Evolutionary conservation across 192 early-diverging fungal species (phyloP).

Genomic region (Gryganskiella cystojenkinii): DNA sequence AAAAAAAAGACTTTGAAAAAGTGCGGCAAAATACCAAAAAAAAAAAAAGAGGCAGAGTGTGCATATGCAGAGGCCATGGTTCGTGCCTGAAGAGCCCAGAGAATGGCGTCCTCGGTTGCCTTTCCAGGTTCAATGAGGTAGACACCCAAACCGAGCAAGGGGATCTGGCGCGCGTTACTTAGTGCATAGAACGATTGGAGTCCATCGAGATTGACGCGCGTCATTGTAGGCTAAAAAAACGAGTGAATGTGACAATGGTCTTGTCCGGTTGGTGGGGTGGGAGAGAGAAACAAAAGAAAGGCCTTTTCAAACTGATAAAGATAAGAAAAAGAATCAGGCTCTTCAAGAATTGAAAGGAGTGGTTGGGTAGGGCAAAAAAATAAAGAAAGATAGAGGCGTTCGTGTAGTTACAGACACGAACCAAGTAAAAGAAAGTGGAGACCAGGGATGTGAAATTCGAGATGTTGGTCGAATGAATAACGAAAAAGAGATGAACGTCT

Average conservation of each 20-base stretch:
- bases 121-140: slow-evolving; percentile 53
- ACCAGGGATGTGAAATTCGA: no score
- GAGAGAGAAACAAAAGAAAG: neutral
- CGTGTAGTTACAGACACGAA: neutral
- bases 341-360: neutral
- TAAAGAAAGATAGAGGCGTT: neutral
- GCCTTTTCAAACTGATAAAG: no score
- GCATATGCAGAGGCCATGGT: neutral
- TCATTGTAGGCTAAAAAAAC: slow-evolving; percentile 1
- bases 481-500: no score
- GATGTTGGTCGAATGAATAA: no score
- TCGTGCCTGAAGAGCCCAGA: slow-evolving; percentile 54
- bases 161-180: slow-evolving; percentile 31
- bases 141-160: slow-evolving; percentile 54
- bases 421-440: no score
- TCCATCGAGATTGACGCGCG: slow-evolving; percentile 26
- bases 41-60: neutral
- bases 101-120: slow-evolving; percentile 51
- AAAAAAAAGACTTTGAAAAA: neutral
- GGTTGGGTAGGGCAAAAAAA: neutral
- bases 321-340: neutral
- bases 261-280: neutral
- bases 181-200: slow-evolving; percentile 34
- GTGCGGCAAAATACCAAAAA: neutral
- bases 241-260: neutral